Conservation (phyloP, 2,329 filamentous ascomycete genomes). For the Trichophyton simii region DNA sequence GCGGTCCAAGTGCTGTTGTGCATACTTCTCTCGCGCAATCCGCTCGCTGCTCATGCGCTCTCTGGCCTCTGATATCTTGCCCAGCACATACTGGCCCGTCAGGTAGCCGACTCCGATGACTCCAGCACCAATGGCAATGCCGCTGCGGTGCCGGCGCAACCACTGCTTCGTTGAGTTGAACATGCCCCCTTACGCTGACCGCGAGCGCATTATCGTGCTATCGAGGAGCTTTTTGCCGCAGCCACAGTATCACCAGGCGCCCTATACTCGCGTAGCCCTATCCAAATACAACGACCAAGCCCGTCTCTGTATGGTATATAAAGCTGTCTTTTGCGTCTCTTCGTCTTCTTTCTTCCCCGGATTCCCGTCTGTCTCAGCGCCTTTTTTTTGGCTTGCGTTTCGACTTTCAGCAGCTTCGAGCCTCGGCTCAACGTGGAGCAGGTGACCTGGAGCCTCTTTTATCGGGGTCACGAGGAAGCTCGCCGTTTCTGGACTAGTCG, state of each 20-base stretch:
- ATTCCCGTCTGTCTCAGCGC: background rate
- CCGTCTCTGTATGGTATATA: too few relatives aligned
- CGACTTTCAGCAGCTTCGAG: background rate
- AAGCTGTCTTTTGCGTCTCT: too few relatives aligned
- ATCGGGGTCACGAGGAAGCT: background rate
- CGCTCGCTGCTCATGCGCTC: conserved; percentile 95
- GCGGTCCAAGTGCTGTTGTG: background rate
- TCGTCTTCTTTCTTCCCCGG: background rate
- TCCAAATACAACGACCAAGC: background rate
- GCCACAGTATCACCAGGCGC: background rate
- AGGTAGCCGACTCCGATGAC: conserved; percentile 83
- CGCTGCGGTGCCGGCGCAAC: conserved; percentile 83
- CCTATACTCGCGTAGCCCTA: background rate
- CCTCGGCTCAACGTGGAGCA: background rate
- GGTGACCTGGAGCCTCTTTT: background rate
- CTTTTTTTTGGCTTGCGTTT: background rate
- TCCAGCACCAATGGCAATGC: conserved; percentile 75
- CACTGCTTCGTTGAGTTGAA: conserved; percentile 69
- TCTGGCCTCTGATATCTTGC: conserved; percentile 81
- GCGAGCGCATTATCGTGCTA: background rate
- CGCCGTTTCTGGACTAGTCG: background rate
- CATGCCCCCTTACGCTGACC: conserved; percentile 33
- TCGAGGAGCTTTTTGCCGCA: background rate
- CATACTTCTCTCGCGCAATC: conserved; percentile 92
- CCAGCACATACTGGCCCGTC: conserved; percentile 81